Evolutionary conservation across 208 protist genomes (phyloP).

Genomic region (Acanthamoeba sp.): DNA sequence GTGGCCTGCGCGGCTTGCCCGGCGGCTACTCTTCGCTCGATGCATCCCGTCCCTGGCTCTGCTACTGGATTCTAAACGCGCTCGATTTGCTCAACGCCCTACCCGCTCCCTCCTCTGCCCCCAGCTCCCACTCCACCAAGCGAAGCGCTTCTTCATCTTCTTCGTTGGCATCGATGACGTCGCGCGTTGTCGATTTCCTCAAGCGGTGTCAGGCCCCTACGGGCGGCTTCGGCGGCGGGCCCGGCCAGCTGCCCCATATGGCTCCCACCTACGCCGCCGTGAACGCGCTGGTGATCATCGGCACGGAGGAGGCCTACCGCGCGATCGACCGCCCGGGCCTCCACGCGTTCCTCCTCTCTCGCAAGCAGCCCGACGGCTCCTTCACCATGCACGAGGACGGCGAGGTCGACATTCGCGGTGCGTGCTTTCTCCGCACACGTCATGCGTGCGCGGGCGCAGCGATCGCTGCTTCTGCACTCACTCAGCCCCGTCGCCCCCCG

Average conservation of each 20-base stretch:
- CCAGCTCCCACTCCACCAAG: background rate
- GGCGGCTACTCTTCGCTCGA: slow-evolving; percentile 79
- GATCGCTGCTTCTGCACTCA: too few relatives aligned
- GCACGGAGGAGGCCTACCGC: slow-evolving; percentile 79
- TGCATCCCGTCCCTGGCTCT: slow-evolving; percentile 84
- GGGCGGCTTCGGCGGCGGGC: slow-evolving; percentile 91
- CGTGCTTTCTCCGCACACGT: background rate
- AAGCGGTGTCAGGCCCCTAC: slow-evolving; percentile 79
- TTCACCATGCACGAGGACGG: slow-evolving; percentile 90
- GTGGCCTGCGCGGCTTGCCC: background rate
- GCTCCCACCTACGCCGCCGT: slow-evolving; percentile 92
- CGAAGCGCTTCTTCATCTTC: background rate
- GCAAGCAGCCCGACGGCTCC: slow-evolving; percentile 84
- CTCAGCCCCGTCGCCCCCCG: too few relatives aligned
- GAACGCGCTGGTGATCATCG: slow-evolving; percentile 85
- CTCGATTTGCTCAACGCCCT: slow-evolving; percentile 85
- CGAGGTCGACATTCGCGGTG: slow-evolving; percentile 87
- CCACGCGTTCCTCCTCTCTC: slow-evolving; percentile 77
- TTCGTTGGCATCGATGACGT: background rate
- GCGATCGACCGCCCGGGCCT: slow-evolving; percentile 78
- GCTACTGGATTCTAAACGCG: slow-evolving; percentile 89
- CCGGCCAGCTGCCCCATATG: slow-evolving; percentile 89
- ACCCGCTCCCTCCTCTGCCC: background rate
- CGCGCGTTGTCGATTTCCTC: slow-evolving; percentile 79
- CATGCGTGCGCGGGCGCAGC: too few relatives aligned